These are phyloP conservation scores for Globisporangium canariense DNA, from an alignment of 352 stramenopile species.

Conservation along the genomic window DNA sequence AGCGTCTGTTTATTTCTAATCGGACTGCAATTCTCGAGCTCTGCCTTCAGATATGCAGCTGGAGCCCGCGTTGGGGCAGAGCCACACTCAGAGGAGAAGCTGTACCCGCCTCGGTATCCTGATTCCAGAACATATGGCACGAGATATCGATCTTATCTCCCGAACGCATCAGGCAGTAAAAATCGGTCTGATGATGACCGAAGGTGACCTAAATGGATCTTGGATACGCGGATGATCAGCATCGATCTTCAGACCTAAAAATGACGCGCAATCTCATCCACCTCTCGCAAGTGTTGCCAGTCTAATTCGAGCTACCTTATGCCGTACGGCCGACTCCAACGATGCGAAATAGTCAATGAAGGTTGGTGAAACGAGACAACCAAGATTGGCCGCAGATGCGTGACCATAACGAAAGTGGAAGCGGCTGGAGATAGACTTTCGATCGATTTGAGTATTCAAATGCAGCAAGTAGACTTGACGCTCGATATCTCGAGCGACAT, in stretches of 20 bases:
- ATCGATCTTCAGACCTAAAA: background rate
- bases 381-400: background rate
- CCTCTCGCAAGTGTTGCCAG: background rate
- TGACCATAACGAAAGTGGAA: background rate
- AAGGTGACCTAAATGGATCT: background rate
- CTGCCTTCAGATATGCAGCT: too few species aligned
- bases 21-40: background rate
- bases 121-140: background rate
- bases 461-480: background rate
- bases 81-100: too few species aligned
- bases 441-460: background rate
- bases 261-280: background rate
- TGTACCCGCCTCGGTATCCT: background rate
- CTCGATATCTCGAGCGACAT: conserved; percentile 3
- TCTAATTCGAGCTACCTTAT: background rate
- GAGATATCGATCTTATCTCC: too few species aligned
- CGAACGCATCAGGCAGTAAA: background rate
- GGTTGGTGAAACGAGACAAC: background rate
- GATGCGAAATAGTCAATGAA: background rate
- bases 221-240: background rate
- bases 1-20: background rate
- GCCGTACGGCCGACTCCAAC: background rate
- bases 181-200: background rate
- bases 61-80: too few species aligned
- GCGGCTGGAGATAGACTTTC: background rate